Base-by-base conservation (phyloP, 2,329 filamentous ascomycete genomes). In the Nectriaceae sp. region DNA sequence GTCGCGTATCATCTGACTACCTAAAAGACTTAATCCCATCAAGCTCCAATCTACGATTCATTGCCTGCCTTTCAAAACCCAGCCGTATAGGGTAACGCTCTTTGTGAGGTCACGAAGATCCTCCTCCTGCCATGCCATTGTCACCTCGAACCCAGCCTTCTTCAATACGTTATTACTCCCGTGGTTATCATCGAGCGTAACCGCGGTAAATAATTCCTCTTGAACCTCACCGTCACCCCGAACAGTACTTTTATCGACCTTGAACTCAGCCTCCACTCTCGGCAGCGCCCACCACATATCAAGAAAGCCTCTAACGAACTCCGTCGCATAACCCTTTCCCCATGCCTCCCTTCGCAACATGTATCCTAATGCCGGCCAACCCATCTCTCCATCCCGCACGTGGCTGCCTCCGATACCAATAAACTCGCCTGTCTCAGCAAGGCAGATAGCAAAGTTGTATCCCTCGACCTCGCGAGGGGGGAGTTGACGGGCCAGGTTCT, bases 301-400 rank as follows among this genome's bases (percentile, higher is more conserved):
- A 11, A 79, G 51, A 44, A 77, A 77, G 1, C 64, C 79, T 43
- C 53, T 64, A 31, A 84, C 50, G 38, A 83, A 78, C 65, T 85
- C 82, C 2, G 77, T 82, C 26, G 75, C 80, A 55, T 80, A 75
- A 4, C 82, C 82, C 33, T 70, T 72, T 5, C 79, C 77, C 82
- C 82, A 85, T 45, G 66, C 59, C 55, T 78, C 75, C 47, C 68
- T 72, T 40, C 72, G 66, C 43, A 85, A 64, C 69, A 83, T 74
- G 62, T 85, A 86, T 19, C 82, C 82, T 21, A 84, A 46, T 58
- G 78, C 79, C 2, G 82, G 80, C 80, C 79, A 83, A 40, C 78
- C 79, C 16, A 73, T 61, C 44, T 65, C 56, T 50, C 69, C 66
- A 22, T 53, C 41, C 31, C 59, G 41, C 47, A 53, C 56, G 53